Evolutionary conservation across 2,329 filamentous ascomycete genomes (phyloP), one percentile per base, ranked within the genome.

Genomic region (Diaporthe sp.): DNA sequence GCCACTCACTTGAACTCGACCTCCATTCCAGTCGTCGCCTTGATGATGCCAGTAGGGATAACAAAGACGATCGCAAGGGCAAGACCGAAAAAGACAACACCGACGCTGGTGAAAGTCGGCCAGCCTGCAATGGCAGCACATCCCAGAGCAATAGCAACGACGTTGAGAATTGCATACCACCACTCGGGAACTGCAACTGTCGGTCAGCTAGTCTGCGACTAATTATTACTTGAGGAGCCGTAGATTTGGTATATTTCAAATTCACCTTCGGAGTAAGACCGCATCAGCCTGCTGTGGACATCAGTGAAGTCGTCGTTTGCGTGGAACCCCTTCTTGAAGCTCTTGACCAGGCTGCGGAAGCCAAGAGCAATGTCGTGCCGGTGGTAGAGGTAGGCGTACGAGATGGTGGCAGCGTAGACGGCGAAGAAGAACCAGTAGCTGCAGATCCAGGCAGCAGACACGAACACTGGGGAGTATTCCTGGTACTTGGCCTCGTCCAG

Each of bases 371-470:
- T 87, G 77, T 90, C 88, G 70, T 86, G 84, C 8, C 88, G 85
- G 79, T 91, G 87, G 80, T 90, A 90, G 0, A 91, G 84, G 22
- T 82, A 79, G 28, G 87, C 86, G 73, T 90, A 89, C 5, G 86
- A 87, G 15, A 91, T 80, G 0, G 86, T 87, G n/a, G 88, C 87
- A 0, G 88, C 85, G 78, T 90, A 90, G 44, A 89, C 86, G 67
- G 85, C 88, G 75, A 91, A 91, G 82, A 89, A 90, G 80, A 87
- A 88, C 77, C 88, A 83, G 82, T 90, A 91, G 37, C 87, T 49
- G 31, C 72, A 49, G 4, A 60, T 49, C 39, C 65, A 77, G 9
- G 61, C 73, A 9, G 81, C 79, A 39, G 77, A 77, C 44, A 82
- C 72, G 58, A 77, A 82, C 4, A 78, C 77, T 12, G 79, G 80